Conservation (phyloP, 345 rosid species). For the Brassica juncea region DNA sequence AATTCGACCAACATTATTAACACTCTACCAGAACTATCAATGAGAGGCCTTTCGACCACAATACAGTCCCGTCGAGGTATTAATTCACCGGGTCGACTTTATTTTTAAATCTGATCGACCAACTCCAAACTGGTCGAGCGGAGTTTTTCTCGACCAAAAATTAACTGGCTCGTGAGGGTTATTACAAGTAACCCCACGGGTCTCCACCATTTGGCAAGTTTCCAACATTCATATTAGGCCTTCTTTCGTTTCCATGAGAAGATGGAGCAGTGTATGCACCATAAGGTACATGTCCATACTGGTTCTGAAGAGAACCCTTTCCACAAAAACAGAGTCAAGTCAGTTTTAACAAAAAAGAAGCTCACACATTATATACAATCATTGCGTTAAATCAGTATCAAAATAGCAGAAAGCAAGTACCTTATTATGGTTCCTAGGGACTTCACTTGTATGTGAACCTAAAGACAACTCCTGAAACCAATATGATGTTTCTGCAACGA, state of each 20-base stretch:
- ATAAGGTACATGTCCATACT: conserved; percentile 47
- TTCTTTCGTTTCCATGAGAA: conserved; percentile 34
- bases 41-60: no score
- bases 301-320: conserved; percentile 49
- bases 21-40: no score
- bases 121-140: no score
- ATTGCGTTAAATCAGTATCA: neutral
- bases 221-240: conserved; percentile 24
- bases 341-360: conserved; percentile 31
- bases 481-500: conserved; percentile 54
- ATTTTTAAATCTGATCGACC: no score
- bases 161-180: no score
- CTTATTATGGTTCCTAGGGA: conserved; percentile 43
- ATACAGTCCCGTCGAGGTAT: no score
- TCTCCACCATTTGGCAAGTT: conserved; percentile 39
- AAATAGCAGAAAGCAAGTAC: conserved; percentile 35
- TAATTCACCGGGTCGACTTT: no score
- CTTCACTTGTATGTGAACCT: conserved; percentile 51
- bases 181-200: conserved; percentile 42
- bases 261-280: conserved; percentile 45
- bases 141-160: no score
- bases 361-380: neutral
- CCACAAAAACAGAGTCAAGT: conserved; percentile 37
- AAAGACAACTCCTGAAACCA: conserved; percentile 61
- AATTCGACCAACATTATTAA: no score